Evolutionary conservation across 1,139 yeast genomes (phyloP), one percentile per base, ranked within the genome.

Genomic region (Debaryomyces udenii): DNA sequence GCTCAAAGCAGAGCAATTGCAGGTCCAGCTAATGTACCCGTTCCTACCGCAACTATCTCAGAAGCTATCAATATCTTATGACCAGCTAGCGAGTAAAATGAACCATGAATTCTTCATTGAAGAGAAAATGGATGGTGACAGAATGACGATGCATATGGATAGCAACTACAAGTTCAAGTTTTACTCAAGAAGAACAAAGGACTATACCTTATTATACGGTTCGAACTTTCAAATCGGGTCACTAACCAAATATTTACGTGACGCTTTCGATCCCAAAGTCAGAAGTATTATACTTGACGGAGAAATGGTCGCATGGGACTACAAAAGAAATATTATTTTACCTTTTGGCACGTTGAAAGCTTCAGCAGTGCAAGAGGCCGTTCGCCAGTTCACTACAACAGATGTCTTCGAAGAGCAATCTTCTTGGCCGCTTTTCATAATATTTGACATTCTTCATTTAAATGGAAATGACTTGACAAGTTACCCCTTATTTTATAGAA

Each of bases 81-180:
- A 71, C 3, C 63, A 66, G 15, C 62, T 83, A 14, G 74, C 81
- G 13, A 55, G 57, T 9, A 66, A 62, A 27, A 66, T 84, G 64
- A 46, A 55, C 13, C 52, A 56, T 35, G 77, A 76, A 27, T 89
- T 89, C 55, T 78, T 74, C 42, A 80, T 93, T 18, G 98, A 93
- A 55, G 97, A 93, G 58, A 93, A 93, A 57, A 76, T 90, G 68
- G 98, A 93, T 61, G 99, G 99, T 2, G 98, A 91, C 57, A 65
- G 99, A 48, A 81, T 88, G 57, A 82, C 87, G 39, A 50, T 90
- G 28, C 98, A 93, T 58, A 62, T 62, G 20, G 30, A 24, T 10
- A 49, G 58, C 11, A 76, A 79, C 1, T 51, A 60, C 4, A 57
- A 62, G 3, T 78, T 85, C 53, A 75, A 74, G 45, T 90, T 80